Evolutionary conservation across 2,329 filamentous ascomycete genomes (phyloP), one percentile per base, ranked within the genome.

Genomic region (Venturiaceae sp.): DNA sequence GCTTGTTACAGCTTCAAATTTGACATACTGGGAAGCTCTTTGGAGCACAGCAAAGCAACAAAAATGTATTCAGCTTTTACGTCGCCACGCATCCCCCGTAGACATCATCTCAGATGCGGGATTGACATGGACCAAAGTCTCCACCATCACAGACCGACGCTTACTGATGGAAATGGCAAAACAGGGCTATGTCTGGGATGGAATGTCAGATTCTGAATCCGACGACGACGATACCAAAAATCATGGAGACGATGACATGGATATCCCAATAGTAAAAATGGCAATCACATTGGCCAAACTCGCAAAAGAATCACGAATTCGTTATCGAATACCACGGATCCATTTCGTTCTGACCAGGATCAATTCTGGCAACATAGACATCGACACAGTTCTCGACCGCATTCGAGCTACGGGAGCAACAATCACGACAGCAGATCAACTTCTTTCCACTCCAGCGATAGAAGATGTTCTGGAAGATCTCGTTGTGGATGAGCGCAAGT

Each of bases 151-250:
- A 0, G 80, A 86, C 62, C 82, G 78, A 60, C 76, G 84, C 55
- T 71, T 89, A 32, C 70, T 87, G 19, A 85, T 85, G 55, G 85
- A 88, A 63, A 77, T 88, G 62, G 85, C 86, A 3, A 86, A 87
- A 67, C 78, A 84, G 60, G 84, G 85, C 11, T 86, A 83, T 79
- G 30, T 60, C 23, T 60, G 58, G 58, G 16, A 5, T 80, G 83
- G 63, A 74, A 72, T 19, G 9, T 53, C 32, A 33, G 79, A 79
- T 50, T 69, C 67, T 5, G 74, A 74, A 26, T 71, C 71, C 0
- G 76, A 78, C 11, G 75, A 78, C n/a, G 73, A 72, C 63, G 68
- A 75, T n/a, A 69, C 74, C 57, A 65, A 61, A 30, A 58, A 21
- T 46, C 62, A 61, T 21, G 68, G 69, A 6, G 71, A 74, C 14